These are phyloP conservation scores for Geotrichum carabidarum DNA, from an alignment of 1,139 yeast species.

Conservation along the genomic window DNA sequence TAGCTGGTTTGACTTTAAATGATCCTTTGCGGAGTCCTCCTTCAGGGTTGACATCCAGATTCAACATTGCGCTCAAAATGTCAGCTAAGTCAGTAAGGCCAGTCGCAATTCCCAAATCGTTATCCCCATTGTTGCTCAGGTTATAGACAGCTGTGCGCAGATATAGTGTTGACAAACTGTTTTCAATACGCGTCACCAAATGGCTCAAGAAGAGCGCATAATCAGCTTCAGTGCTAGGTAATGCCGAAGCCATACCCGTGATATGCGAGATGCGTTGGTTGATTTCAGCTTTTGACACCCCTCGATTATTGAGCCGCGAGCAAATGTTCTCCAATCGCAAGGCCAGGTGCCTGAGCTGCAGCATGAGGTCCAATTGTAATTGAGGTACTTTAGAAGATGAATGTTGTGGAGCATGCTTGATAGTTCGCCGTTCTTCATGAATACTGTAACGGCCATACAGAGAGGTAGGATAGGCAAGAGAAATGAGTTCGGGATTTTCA, in stretches of 20 bases:
- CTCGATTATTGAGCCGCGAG: slow-evolving; percentile 32
- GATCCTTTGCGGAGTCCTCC: no score
- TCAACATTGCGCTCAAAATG: slow-evolving; percentile 3
- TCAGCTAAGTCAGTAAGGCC: neutral
- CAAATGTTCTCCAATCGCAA: slow-evolving; percentile 49
- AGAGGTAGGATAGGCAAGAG: slow-evolving; percentile 64
- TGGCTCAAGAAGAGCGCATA: slow-evolving; percentile 53
- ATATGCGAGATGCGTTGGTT: neutral
- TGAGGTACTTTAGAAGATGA: slow-evolving; percentile 12
- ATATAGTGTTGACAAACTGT: slow-evolving; percentile 32
- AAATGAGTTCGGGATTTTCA: slow-evolving; percentile 85
- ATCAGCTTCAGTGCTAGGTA: slow-evolving; percentile 37
- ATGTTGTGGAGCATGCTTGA: slow-evolving; percentile 28
- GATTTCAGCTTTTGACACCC: slow-evolving; percentile 3
- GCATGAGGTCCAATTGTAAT: slow-evolving; percentile 37
- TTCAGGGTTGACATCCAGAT: neutral
- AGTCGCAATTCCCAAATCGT: neutral
- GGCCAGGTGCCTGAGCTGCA: slow-evolving; percentile 45
- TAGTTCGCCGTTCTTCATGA: slow-evolving; percentile 27
- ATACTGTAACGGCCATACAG: slow-evolving; percentile 17
- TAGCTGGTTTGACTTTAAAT: no score
- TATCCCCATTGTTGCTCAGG: neutral
- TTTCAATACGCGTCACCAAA: slow-evolving; percentile 59
- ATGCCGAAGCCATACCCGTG: slow-evolving; percentile 5
- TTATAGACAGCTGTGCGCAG: slow-evolving; percentile 14